Conservation (phyloP, 1,284 basidiomycete genomes). For the Irpex sp. region DNA sequence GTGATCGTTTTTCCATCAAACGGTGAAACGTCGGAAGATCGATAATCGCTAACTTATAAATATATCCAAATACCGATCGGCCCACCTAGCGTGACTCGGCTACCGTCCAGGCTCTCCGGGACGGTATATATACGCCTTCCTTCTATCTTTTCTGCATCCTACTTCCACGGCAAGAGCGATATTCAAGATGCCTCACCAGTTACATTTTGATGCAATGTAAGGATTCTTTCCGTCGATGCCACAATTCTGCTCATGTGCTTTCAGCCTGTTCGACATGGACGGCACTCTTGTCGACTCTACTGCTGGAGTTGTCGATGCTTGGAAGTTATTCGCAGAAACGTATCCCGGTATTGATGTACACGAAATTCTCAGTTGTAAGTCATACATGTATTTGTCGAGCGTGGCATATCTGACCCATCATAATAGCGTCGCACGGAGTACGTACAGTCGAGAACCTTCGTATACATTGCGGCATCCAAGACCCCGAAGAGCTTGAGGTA, state of each 20-base stretch:
- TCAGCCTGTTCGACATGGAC: slow-evolving; percentile 76
- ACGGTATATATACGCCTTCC: neutral
- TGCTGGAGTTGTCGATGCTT: slow-evolving; percentile 70
- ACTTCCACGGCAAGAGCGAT: slow-evolving; percentile 1
- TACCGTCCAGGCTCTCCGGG: too few species aligned
- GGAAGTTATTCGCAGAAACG: slow-evolving; percentile 59
- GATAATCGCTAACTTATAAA: neutral
- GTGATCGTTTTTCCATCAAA: neutral
- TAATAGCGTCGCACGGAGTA: slow-evolving; percentile 72
- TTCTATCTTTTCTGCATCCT: neutral
- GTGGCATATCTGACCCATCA: neutral
- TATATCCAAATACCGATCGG: neutral
- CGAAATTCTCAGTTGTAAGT: slow-evolving; percentile 58
- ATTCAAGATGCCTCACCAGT: slow-evolving; percentile 39
- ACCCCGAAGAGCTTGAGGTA: slow-evolving; percentile 67
- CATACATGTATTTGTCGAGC: slow-evolving; percentile 5
- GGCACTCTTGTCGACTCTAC: slow-evolving; percentile 76
- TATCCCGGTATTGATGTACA: slow-evolving; percentile 64
- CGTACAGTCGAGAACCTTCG: slow-evolving; percentile 78
- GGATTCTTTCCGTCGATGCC: slow-evolving; percentile 17
- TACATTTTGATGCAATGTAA: slow-evolving; percentile 56
- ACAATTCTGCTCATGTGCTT: slow-evolving; percentile 11
- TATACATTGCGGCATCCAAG: slow-evolving; percentile 66
- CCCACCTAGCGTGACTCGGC: too few species aligned
- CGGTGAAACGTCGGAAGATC: neutral